Base-by-base conservation (phyloP, 2,329 filamentous ascomycete genomes). In the Hypoxylon sp. region DNA sequence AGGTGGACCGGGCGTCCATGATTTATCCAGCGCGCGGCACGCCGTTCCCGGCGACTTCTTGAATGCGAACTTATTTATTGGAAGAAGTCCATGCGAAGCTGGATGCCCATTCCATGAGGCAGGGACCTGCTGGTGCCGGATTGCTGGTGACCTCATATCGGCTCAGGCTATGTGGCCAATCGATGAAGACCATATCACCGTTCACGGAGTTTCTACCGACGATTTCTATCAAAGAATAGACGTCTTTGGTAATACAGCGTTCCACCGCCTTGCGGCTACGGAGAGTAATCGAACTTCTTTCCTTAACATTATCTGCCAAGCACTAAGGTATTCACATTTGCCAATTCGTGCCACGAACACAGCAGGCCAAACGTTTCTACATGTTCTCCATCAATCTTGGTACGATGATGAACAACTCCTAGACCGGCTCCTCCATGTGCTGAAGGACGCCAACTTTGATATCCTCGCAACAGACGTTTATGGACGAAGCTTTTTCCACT, bases 31-130 rank as follows among this genome's bases (percentile, higher is more conserved):
- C n/a, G 71, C 73, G 12, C 59, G 67, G 5, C 77, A 77, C 51
- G 77, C 81, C 3, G 70, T 87, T 3, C 83, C 85, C 0, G 84
- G 85, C 19, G 84, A 87, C 67, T 84, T 85, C 37, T 74, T 87
- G 5, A 77, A 71, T 30, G 67, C 73, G 5, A 73, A 77, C 52
- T 43, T 71, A 7, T 59, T 68, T 41, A 16, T 39, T 27, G 23
- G 34, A 9, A 29, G 23, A 34, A 37, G 50, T 45, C 43, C 58
- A 21, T 71, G 72, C 37, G 55, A 61, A 50, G 60, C 14, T 63
- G 66, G 55, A 72, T 79, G 41, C 74, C 73, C 72, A 48, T 78
- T 37, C 55, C 76, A 43, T 66, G 70, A 19, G 68, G 67, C 25
- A 68, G 75, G 23, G 57, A 73, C 43, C 63, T 79, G 65, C 74